Conservation (phyloP, 2,329 filamentous ascomycete genomes). For the Aspergillus clavatus region DNA sequence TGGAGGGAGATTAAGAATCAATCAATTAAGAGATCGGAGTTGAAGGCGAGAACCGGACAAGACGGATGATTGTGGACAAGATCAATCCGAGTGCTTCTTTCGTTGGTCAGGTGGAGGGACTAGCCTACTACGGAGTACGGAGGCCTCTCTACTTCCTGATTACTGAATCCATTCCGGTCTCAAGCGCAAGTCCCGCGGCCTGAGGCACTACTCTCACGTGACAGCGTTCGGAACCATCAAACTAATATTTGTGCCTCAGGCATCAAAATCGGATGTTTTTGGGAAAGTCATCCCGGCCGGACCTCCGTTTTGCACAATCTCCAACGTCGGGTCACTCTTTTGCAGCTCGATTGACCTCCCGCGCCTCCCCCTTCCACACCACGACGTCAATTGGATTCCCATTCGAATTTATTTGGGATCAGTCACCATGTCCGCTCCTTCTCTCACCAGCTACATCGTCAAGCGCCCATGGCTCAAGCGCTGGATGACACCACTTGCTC, state of each 20-base stretch:
- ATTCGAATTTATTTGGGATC: conserved; percentile 16
- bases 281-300: conserved; percentile 26
- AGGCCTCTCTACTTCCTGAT: too few species aligned
- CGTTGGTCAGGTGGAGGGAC: conserved; percentile 25
- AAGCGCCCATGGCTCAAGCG: conserved; percentile 81
- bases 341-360: conserved; percentile 29
- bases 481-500: conserved; percentile 73
- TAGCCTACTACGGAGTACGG: too few species aligned
- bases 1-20: conserved; percentile 5
- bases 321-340: conserved; percentile 35
- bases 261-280: conserved; percentile 21
- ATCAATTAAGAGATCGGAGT: conserved; percentile 5
- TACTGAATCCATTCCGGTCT: conserved; percentile 7
- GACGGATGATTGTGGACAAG: conserved; percentile 13
- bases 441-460: conserved; percentile 69
- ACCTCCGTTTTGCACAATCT: conserved; percentile 40
- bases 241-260: conserved; percentile 15
- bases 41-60: conserved; percentile 8
- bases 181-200: conserved; percentile 14
- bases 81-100: conserved; percentile 5
- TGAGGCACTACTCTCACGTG: conserved; percentile 27
- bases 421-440: conserved; percentile 63
- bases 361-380: conserved; percentile 24
- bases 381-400: conserved; percentile 28
- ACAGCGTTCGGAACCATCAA: conserved; percentile 5